phyloP scores from a whole-genome alignment of 192 early-diverging fungal genomes.

The Rhizoclosmatium sp. region DNA sequence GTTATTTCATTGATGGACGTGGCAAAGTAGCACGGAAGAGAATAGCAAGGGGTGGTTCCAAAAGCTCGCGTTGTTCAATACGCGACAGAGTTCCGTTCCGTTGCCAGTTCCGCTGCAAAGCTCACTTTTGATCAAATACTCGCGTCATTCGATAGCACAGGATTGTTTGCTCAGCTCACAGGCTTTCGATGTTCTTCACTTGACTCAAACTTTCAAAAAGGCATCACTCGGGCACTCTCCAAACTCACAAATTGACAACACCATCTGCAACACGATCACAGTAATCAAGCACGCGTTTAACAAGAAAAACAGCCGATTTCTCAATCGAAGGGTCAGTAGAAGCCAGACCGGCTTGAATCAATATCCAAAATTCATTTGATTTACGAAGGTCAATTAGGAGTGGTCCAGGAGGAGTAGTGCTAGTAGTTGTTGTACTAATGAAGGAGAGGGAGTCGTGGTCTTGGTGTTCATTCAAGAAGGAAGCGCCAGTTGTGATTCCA shows the following conservation, averaged over 20 bases:
- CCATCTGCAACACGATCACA: background rate
- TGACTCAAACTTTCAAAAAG: too few species aligned
- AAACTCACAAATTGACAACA: too few species aligned
- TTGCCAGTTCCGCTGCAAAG: background rate
- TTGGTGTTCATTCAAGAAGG: background rate
- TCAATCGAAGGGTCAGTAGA: slow-evolving; percentile 13
- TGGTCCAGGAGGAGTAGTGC: background rate
- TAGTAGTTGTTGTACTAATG: background rate
- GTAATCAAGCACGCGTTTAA: slow-evolving; percentile 44
- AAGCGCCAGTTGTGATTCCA: slow-evolving; percentile 18
- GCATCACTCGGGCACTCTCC: too few species aligned
- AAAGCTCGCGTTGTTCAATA: too few species aligned
- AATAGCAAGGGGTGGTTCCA: too few species aligned
- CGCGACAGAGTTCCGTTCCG: background rate
- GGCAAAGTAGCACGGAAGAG: too few species aligned
- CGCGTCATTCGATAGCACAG: background rate
- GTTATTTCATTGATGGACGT: too few species aligned
- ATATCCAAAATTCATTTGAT: slow-evolving; percentile 18
- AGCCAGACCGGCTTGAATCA: slow-evolving; percentile 22
- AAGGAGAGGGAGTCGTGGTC: background rate
- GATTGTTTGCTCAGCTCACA: background rate
- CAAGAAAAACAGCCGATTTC: slow-evolving; percentile 42
- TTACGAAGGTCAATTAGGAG: slow-evolving; percentile 19
- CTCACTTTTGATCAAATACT: background rate
- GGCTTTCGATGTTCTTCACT: too few species aligned